Evolutionary conservation across 176 grass and related monocot species (phyloP), one percentile per base, ranked within the genome.

Genomic region (Rhynchospora breviuscula): DNA sequence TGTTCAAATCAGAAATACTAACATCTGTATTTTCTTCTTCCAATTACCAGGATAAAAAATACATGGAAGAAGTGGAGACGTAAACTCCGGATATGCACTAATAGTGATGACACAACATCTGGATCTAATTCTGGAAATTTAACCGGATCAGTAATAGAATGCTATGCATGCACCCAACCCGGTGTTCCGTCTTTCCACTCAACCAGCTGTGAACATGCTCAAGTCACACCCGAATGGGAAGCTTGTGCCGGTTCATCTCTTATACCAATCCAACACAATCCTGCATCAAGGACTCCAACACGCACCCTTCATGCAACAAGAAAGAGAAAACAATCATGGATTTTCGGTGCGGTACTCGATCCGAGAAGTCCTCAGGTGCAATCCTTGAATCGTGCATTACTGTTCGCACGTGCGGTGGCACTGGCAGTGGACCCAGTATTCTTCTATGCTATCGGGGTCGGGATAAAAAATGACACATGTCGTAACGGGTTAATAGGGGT

Each of bases 111-210:
- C 12, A 8, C 79, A 12, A 49, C 52, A 46, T 60, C 52, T 60
- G 33, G 7, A 80, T 80, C 78, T 19, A 80, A 22, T 12, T 80
- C 56, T 0, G 78, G 31, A 63, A 76, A 54, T 31, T 54, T 10
- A 76, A 25, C 46, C n/a, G 79, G 79, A 82, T 82, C 61, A 5
- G 43, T 66, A 64, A 67, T 44, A 0, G 95, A 98, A 88, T 98
- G 95, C 86, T 98, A 98, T 84, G 92, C 95, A 67, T 98, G 95
- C 92, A 98, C 95, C 48, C 95, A 93, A 90, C 91, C 95, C 0
- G 90, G 95, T 15, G 92, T 86, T 62, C 95, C 92, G 51, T 87
- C 89, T 46, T 98, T 98, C 85, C 95, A 98, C 76, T 98, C 95
- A 58, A 98, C 95, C 69, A 93, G 87, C 23, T 98, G 95, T 88